phyloP scores from a whole-genome alignment of 1,139 yeast species.

The Pichia sp. region DNA sequence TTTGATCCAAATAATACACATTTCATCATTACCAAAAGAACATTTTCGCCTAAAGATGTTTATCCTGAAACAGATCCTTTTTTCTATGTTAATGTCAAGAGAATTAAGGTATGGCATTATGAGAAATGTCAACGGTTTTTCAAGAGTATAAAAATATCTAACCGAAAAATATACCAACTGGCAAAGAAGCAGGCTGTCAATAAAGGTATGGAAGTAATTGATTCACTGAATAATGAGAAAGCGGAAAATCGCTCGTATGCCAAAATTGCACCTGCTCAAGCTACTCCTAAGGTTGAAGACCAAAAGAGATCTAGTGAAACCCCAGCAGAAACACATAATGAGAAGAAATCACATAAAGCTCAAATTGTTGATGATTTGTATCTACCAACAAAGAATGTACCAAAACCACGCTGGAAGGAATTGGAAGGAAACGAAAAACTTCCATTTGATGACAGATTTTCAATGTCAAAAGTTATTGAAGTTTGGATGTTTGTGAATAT shows the following conservation, averaged over 20 bases:
- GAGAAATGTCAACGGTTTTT: slow-evolving; percentile 81
- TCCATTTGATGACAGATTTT: slow-evolving; percentile 5
- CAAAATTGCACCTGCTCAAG: slow-evolving; percentile 18
- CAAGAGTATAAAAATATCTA: slow-evolving; percentile 47
- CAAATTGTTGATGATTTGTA: slow-evolving; percentile 24
- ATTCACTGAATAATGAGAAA: not conserved
- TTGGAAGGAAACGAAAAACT: slow-evolving; percentile 18
- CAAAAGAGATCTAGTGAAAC: not conserved
- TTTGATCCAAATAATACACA: slow-evolving; percentile 28
- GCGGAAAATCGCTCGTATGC: slow-evolving; percentile 13
- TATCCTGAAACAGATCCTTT: slow-evolving; percentile 52
- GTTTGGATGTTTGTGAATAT: slow-evolving; percentile 71
- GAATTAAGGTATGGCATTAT: slow-evolving; percentile 81
- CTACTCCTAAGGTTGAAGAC: not conserved
- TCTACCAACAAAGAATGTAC: slow-evolving; percentile 20
- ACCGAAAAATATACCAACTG: slow-evolving; percentile 28
- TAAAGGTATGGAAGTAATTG: slow-evolving; percentile 7
- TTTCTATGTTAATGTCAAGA: slow-evolving; percentile 49
- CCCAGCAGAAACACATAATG: slow-evolving; percentile 4
- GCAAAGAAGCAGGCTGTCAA: slow-evolving; percentile 20
- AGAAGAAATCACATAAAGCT: slow-evolving; percentile 10
- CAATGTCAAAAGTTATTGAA: slow-evolving; percentile 46
- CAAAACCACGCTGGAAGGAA: slow-evolving; percentile 22
- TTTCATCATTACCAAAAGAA: slow-evolving; percentile 54
- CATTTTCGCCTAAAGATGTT: slow-evolving; percentile 29